phyloP scores from a whole-genome alignment of 148 eudicot species.

The Cornus florida region DNA sequence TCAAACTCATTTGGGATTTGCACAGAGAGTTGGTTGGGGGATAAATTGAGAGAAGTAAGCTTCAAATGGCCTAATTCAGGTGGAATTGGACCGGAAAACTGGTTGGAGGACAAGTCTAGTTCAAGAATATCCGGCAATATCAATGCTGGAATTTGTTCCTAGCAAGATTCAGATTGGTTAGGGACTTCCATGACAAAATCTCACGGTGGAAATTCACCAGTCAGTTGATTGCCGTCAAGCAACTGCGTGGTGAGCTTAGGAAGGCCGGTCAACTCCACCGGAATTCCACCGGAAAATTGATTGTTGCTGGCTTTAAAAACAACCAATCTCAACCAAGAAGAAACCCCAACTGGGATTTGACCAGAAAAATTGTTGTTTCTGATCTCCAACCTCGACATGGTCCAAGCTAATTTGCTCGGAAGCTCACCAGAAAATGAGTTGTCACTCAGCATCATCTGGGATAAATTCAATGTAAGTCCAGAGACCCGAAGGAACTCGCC shows the following conservation, averaged over 20 bases:
- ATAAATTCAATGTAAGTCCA: slow-evolving; percentile 41
- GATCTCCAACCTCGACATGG: slow-evolving; percentile 42
- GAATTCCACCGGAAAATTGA: too few species aligned
- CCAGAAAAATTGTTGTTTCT: slow-evolving; percentile 57
- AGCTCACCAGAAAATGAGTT: slow-evolving; percentile 54
- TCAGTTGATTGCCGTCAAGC: too few species aligned
- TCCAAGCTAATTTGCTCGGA: slow-evolving; percentile 42
- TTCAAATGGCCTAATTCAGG: too few species aligned
- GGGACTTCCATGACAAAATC: slow-evolving; percentile 20
- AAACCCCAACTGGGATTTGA: slow-evolving; percentile 34
- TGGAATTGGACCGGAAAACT: too few species aligned
- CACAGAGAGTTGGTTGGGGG: slow-evolving; percentile 33
- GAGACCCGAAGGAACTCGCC: slow-evolving; percentile 55
- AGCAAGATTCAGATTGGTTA: slow-evolving; percentile 21
- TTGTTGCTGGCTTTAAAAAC: too few species aligned
- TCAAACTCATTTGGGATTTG: slow-evolving; percentile 25
- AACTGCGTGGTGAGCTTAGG: too few species aligned
- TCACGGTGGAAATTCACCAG: background rate
- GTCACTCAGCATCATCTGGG: slow-evolving; percentile 26
- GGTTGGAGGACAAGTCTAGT: too few species aligned
- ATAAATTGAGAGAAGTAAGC: slow-evolving; percentile 16
- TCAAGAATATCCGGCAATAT: too few species aligned
- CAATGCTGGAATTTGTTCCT: slow-evolving; percentile 23
- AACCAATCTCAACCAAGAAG: background rate
- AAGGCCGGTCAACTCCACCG: too few species aligned